Conservation (phyloP, 129 eudicot species). For the Kitagawia praeruptora region DNA sequence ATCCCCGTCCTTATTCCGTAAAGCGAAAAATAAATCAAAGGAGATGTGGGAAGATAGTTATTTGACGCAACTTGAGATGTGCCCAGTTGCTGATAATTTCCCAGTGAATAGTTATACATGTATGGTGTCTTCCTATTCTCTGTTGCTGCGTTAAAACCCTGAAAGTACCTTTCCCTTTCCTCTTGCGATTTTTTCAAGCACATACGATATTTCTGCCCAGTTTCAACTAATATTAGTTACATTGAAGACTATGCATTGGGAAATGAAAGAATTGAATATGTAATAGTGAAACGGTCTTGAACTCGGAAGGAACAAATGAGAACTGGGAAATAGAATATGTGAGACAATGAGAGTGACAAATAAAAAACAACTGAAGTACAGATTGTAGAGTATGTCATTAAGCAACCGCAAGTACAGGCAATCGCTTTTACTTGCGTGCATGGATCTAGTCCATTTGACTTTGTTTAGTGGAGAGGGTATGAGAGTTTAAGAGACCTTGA, state of each 20-base stretch:
- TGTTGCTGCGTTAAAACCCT: no score
- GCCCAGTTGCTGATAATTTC: not conserved
- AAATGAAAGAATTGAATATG: not conserved
- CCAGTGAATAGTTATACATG: no score
- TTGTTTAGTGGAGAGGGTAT: no score
- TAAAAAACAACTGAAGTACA: no score
- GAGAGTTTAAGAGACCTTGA: no score
- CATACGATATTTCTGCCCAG: slow-evolving; percentile 19
- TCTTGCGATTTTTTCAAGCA: not conserved
- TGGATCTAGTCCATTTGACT: no score
- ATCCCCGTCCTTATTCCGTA: not conserved
- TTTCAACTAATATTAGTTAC: not conserved
- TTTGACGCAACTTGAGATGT: not conserved
- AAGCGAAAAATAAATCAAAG: not conserved
- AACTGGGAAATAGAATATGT: no score
- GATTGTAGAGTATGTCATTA: no score
- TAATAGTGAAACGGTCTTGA: not conserved
- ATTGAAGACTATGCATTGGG: not conserved
- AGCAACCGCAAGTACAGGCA: no score
- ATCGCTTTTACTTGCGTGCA: no score
- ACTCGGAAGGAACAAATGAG: no score
- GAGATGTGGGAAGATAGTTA: not conserved
- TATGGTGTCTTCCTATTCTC: not conserved
- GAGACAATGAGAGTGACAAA: no score
- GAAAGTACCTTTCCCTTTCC: not conserved